A percentile compares a stretch with the other conserved stretches of the same genome.
phyloP scores from a whole-genome alignment of 176 grass and related monocot species.

The Echinochloa phyllopogon region DNA sequence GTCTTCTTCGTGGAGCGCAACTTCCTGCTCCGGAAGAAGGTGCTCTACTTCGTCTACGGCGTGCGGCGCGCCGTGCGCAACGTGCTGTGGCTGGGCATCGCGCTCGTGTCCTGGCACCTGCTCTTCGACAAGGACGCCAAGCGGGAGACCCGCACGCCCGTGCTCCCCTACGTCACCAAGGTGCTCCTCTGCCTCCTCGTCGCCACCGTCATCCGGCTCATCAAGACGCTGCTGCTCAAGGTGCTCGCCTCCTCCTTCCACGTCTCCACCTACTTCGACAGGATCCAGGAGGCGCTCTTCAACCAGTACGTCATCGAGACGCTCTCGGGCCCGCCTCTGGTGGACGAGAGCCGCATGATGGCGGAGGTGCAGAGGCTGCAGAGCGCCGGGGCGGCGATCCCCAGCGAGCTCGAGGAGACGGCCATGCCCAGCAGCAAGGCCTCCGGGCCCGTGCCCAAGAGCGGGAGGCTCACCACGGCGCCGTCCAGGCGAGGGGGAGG shows the following conservation, averaged over 20 bases:
- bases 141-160: conserved; percentile 44
- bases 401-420: conserved; percentile 60
- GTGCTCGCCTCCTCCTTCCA: conserved; percentile 93
- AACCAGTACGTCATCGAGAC: conserved; percentile 98
- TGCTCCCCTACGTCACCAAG: conserved; percentile 89
- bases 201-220: conserved; percentile 72
- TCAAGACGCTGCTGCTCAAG: conserved; percentile 94
- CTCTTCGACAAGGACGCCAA: conserved; percentile 67
- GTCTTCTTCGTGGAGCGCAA: conserved; percentile 94
- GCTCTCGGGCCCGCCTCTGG: conserved; percentile 74
- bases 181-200: conserved; percentile 83
- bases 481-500: conserved; percentile 48
- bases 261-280: conserved; percentile 97
- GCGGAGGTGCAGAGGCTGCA: conserved; percentile 80
- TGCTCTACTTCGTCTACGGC: conserved; percentile 98
- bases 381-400: conserved; percentile 67
- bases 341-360: conserved; percentile 78
- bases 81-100: conserved; percentile 87
- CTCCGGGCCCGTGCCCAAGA: conserved; percentile 40
- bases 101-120: conserved; percentile 79
- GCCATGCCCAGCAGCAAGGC: conserved; percentile 47
- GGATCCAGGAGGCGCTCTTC: conserved; percentile 94
- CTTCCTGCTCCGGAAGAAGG: conserved; percentile 81
- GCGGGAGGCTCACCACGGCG: conserved; percentile 43
- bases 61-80: conserved; percentile 83